Base-by-base conservation (phyloP, 495 filamentous ascomycete species). In the Chaetomium fimeti region DNA sequence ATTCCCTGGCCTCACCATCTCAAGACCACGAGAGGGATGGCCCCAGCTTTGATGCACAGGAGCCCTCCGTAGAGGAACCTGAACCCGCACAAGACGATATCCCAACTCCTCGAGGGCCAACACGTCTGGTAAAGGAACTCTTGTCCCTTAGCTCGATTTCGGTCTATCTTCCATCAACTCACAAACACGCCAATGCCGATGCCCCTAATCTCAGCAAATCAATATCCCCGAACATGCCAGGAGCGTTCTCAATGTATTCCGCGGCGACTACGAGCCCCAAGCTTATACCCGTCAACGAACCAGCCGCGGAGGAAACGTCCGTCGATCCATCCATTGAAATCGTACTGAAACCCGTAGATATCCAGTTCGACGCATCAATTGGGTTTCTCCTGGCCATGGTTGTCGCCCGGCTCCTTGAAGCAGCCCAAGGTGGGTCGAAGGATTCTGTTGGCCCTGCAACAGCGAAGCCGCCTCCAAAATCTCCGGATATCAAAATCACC, bases 361-460 rank as follows among this genome's bases (percentile, higher is more conserved):
- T 86, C 3, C 84, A 84, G 54, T 86, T 90, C 64, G 89, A 92
- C 73, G 84, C 89, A 24, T 83, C 88, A 5, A 84, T 85, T 7
- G 89, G 85, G 1, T 88, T 88, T 72, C 77, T 92, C 53, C 67
- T 91, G 13, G 76, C 78, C 42, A 89, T 86, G 72, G 78, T 89
- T 49, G 75, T 87, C 11, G 80, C 84, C 32, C 80, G 78, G 25
- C 69, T 89, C 3, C 70, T 84, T 16, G 74, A 78, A 12, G 78
- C 81, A 8, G 67, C 84, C 42, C 74, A 71, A 56, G 67, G 67
- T 61, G 27, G 71, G 27, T 54, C 66, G 16, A 67, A 60, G 38
- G 72, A 75, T 42, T 27, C 53, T 6, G 55, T 67, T 9, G 59
- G 67, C 22, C 57, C 73, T 18, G 28, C 64, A 54, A 66, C 76